Conservation (phyloP, 176 grass and related monocot species). For the Avena sativa region DNA sequence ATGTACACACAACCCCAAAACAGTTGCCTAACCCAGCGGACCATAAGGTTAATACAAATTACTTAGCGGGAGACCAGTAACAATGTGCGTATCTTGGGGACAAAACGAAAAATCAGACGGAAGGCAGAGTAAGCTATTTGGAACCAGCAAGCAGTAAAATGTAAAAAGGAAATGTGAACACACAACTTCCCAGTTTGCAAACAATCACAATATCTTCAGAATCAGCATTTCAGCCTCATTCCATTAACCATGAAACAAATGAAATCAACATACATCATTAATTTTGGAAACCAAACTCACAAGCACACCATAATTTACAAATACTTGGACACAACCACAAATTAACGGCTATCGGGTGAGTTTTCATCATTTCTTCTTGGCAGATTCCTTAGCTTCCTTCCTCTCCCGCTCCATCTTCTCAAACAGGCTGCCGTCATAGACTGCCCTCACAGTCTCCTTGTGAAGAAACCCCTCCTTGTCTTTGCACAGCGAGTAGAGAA, state of each 20-base stretch:
- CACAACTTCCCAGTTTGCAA: not conserved
- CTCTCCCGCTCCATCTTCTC: conserved; percentile 58
- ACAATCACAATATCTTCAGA: not conserved
- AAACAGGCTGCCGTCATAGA: conserved; percentile 80
- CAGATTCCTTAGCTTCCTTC: conserved; percentile 39
- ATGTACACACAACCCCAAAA: too few species aligned
- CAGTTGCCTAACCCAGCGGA: too few species aligned
- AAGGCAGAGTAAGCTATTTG: too few species aligned
- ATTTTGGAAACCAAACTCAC: not conserved
- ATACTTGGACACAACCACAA: not conserved
- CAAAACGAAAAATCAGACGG: too few species aligned
- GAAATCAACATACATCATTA: conserved; percentile 15
- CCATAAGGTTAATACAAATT: too few species aligned
- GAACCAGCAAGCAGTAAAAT: too few species aligned
- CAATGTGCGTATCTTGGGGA: too few species aligned
- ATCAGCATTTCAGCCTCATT: not conserved
- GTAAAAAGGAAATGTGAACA: too few species aligned
- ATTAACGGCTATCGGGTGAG: not conserved
- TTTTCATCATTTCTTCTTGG: conserved; percentile 58
- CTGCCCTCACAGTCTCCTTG: conserved; percentile 64
- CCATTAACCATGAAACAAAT: not conserved
- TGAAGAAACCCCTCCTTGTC: conserved; percentile 73
- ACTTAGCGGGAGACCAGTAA: too few species aligned
- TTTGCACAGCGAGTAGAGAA: conserved; percentile 61
- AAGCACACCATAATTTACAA: conserved; percentile 9